A percentile compares a stretch with the other conserved stretches of the same genome.
phyloP scores from a whole-genome alignment of 768 basidiomycete species.

The Lentinula boryana region DNA sequence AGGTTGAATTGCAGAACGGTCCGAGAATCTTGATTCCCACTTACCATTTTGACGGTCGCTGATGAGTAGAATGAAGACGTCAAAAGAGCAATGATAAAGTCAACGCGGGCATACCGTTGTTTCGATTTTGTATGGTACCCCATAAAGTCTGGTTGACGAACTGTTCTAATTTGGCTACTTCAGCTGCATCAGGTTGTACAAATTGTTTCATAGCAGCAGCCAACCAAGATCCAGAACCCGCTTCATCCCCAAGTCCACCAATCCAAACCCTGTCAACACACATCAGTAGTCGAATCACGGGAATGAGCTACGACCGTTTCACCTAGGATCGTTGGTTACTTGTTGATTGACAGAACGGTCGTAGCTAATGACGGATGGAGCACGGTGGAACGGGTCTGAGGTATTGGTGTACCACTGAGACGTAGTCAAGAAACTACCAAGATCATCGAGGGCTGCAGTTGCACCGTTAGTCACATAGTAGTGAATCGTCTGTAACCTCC shows the following conservation, averaged over 20 bases:
- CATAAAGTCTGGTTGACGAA: constrained; percentile 41
- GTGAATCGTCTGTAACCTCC: constrained; percentile 46
- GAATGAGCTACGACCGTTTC: not conserved
- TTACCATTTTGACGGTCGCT: constrained; percentile 51
- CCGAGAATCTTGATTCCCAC: not conserved
- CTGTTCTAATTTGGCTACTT: constrained; percentile 45
- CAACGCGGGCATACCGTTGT: constrained; percentile 31
- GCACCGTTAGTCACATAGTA: constrained; percentile 46
- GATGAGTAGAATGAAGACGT: not conserved
- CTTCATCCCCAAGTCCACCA: constrained; percentile 53
- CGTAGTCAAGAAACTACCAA: constrained; percentile 50
- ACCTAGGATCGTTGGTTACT: constrained; percentile 39
- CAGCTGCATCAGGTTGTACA: constrained; percentile 46
- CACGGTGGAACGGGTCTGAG: constrained; percentile 45
- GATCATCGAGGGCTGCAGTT: constrained; percentile 36
- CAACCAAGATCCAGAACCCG: constrained; percentile 54
- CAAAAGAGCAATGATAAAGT: not conserved
- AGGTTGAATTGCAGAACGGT: not conserved
- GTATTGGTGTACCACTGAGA: constrained; percentile 46
- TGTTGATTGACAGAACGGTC: constrained; percentile 44
- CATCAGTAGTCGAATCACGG: not conserved
- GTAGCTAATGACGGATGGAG: constrained; percentile 49
- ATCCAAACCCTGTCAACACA: constrained; percentile 40
- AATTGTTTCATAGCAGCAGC: constrained; percentile 53
- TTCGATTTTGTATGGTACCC: constrained; percentile 45